Evolutionary conservation across 345 rosid genomes (phyloP).

Genomic region (Conringia planisiliqua): DNA sequence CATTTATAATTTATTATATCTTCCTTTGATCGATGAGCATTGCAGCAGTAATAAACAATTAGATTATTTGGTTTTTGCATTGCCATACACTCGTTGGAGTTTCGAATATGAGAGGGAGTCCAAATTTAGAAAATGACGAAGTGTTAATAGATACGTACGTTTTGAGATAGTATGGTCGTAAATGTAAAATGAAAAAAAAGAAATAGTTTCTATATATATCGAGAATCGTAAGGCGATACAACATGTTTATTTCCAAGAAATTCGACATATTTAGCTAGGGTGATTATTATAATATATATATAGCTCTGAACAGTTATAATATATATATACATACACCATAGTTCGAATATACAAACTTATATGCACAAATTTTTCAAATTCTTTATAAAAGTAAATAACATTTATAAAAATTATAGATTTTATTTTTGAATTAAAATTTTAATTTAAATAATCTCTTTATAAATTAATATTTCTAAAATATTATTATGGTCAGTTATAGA

Average conservation of each 20-base stretch:
- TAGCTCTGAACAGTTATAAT: too few relatives aligned
- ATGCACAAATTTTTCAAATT: neutral
- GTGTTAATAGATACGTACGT: neutral
- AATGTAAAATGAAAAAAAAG: too few relatives aligned
- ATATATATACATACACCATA: neutral
- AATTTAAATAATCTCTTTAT: too few relatives aligned
- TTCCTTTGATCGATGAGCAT: neutral
- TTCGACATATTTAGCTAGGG: too few relatives aligned
- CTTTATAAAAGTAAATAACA: neutral
- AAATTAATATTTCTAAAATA: too few relatives aligned
- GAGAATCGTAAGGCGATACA: too few relatives aligned
- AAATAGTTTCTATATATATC: too few relatives aligned
- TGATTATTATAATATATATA: neutral
- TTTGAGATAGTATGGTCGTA: neutral
- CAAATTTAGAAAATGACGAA: neutral
- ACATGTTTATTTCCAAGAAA: too few relatives aligned
- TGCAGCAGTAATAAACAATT: neutral
- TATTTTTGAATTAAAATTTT: too few relatives aligned
- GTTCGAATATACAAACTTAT: neutral
- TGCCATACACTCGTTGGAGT: neutral
- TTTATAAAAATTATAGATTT: too few relatives aligned
- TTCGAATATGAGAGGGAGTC: neutral
- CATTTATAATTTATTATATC: neutral
- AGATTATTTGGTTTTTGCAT: neutral
- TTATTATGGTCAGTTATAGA: too few relatives aligned